Percentiles rank a stretch among this genome's conserved stretches.
phyloP scores from a whole-genome alignment of 1,139 yeast species.

The Lodderomyces elongisporus region DNA sequence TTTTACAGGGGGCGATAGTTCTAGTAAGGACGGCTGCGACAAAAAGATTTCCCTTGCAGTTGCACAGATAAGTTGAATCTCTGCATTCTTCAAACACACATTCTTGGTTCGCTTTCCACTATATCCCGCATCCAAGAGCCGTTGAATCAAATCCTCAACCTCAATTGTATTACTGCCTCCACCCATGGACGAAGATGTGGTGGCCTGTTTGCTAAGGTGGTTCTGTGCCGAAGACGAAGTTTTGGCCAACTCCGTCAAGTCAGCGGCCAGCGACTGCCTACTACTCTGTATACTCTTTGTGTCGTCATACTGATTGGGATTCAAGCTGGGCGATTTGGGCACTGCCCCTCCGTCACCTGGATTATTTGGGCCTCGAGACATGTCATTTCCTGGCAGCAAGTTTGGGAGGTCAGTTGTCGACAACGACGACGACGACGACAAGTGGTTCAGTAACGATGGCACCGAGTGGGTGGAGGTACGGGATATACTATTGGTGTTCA shows the following conservation, averaged over 20 bases:
- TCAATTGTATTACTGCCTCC: slow-evolving; percentile 44
- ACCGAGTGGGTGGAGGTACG: slow-evolving; percentile 36
- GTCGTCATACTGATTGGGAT: slow-evolving; percentile 8
- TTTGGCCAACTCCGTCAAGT: slow-evolving; percentile 9
- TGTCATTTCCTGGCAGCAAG: neutral
- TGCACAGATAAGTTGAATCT: slow-evolving; percentile 80
- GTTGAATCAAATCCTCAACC: slow-evolving; percentile 83
- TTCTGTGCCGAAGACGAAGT: slow-evolving; percentile 7
- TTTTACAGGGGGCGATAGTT: slow-evolving; percentile 90
- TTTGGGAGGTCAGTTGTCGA: neutral
- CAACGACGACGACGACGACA: slow-evolving; percentile 1
- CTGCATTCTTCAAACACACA: slow-evolving; percentile 82
- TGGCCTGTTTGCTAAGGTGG: slow-evolving; percentile 11
- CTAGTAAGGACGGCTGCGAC: slow-evolving; percentile 83
- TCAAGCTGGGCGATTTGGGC: slow-evolving; percentile 7
- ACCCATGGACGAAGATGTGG: slow-evolving; percentile 11
- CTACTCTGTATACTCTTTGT: slow-evolving; percentile 10
- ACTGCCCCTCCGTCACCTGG: slow-evolving; percentile 1
- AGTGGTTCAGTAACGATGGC: slow-evolving; percentile 14
- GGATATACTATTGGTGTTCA: slow-evolving; percentile 12
- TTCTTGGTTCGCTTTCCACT: slow-evolving; percentile 87
- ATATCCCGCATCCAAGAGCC: slow-evolving; percentile 91
- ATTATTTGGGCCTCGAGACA: neutral
- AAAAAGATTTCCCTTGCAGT: slow-evolving; percentile 84
- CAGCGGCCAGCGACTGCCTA: slow-evolving; percentile 11